phyloP scores from a whole-genome alignment of 2,329 filamentous ascomycete genomes.

The Phyllosticta ampelicida region DNA sequence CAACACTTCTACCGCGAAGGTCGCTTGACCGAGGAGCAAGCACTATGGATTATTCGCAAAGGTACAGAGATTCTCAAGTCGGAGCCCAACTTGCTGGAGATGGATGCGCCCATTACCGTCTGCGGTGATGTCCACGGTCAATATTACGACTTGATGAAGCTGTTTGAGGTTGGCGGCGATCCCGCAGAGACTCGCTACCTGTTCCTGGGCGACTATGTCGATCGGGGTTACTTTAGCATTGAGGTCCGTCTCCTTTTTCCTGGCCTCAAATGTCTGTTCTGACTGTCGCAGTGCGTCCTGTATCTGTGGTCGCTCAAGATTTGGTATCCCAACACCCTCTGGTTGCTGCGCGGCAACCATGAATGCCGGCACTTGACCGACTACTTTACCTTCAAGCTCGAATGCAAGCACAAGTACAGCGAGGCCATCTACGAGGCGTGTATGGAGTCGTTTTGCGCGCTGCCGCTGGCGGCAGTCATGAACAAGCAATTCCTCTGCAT shows the following conservation, averaged over 20 bases:
- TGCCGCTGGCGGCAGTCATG: conserved; percentile 94
- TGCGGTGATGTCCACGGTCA: conserved; percentile 98
- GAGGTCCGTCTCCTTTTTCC: conserved; percentile 45
- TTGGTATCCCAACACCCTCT: conserved; percentile 95
- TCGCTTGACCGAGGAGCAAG: conserved; percentile 92
- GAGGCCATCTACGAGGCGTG: conserved; percentile 94
- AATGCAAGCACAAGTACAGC: conserved; percentile 99
- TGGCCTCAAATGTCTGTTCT: conserved; percentile 19
- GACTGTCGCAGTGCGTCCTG: conserved; percentile 59
- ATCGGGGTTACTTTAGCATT: conserved; percentile 97
- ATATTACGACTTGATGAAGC: conserved; percentile 99
- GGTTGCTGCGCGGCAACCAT: conserved; percentile 95
- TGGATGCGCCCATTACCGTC: conserved; percentile 98
- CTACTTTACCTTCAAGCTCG: conserved; percentile 99
- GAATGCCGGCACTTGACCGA: conserved; percentile 98
- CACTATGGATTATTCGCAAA: conserved; percentile 83
- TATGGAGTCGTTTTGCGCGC: conserved; percentile 93
- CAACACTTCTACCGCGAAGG: conserved; percentile 98
- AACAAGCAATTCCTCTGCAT: conserved; percentile 99
- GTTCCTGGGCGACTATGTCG: conserved; percentile 96
- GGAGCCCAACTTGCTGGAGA: conserved; percentile 94
- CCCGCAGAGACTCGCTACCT: conserved; percentile 93
- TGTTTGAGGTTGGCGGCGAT: conserved; percentile 96
- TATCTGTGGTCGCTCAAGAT: conserved; percentile 99
- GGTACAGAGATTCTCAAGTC: conserved; percentile 78